Evolutionary conservation across 2,329 filamentous ascomycete genomes (phyloP).

Genomic region (Aspergillus floridensis): DNA sequence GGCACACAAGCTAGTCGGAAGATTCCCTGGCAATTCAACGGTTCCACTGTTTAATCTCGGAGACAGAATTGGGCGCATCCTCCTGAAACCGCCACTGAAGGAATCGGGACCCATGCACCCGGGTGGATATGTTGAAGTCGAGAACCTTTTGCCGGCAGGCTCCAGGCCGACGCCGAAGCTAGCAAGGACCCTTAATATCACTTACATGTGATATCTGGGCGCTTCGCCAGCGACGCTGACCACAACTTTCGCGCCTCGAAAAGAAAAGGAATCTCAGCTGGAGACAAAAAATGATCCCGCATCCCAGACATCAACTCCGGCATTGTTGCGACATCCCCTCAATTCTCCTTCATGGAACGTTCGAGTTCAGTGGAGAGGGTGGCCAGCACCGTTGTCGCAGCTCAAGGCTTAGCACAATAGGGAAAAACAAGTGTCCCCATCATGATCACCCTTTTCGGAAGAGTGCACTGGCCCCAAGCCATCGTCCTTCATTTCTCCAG

Average conservation of each 20-base stretch:
- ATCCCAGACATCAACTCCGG: neutral
- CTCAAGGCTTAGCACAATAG: slow-evolving; percentile 4
- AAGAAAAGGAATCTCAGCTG: neutral
- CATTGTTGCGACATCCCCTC: neutral
- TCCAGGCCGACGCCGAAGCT: slow-evolving; percentile 3
- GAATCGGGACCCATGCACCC: slow-evolving; percentile 2
- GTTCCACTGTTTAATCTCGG: slow-evolving; percentile 5
- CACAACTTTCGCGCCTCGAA: neutral
- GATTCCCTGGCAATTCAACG: neutral
- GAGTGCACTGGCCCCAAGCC: slow-evolving; percentile 3
- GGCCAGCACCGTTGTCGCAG: slow-evolving; percentile 1
- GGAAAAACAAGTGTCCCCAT: slow-evolving; percentile 1
- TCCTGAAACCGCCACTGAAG: slow-evolving; percentile 2
- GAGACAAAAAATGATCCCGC: neutral
- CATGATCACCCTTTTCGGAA: neutral
- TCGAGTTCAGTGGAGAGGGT: neutral
- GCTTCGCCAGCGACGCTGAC: neutral
- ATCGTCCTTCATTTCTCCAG: slow-evolving; percentile 7
- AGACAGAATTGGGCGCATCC: neutral
- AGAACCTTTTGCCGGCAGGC: slow-evolving; percentile 2
- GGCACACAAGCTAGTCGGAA: neutral
- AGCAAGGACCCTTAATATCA: slow-evolving; percentile 1
- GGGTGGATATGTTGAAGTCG: slow-evolving; percentile 4
- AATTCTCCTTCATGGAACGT: neutral
- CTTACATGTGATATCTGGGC: slow-evolving; percentile 2